Evolutionary conservation across 1,139 yeast species (phyloP).

Genomic region (Torulaspora globosa): DNA sequence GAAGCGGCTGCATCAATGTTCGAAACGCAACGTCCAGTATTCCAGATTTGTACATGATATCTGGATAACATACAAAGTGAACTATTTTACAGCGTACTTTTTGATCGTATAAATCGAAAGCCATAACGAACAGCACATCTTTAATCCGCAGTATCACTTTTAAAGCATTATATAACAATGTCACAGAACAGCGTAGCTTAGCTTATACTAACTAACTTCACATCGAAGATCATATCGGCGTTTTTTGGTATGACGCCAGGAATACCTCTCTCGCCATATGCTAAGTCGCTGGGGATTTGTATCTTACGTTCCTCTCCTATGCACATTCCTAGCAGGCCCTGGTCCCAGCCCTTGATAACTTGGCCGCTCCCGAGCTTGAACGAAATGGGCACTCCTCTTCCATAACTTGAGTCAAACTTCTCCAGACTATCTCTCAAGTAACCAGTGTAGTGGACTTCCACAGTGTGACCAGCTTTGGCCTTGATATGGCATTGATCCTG

Average conservation of each 20-base stretch:
- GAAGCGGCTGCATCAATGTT: constrained; percentile 1
- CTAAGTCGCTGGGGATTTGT: constrained; percentile 71
- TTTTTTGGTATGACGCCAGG: constrained; percentile 73
- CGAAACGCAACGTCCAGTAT: neutral
- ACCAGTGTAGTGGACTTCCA: constrained; percentile 75
- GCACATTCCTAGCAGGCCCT: constrained; percentile 76
- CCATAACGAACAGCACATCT: neutral
- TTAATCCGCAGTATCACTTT: neutral
- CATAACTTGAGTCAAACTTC: constrained; percentile 68
- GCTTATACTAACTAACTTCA: constrained; percentile 51
- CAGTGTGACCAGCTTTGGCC: constrained; percentile 59
- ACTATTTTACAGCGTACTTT: too few species aligned
- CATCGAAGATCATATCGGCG: constrained; percentile 59
- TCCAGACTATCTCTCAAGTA: constrained; percentile 56
- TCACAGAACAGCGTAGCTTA: neutral
- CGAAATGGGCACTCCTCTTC: constrained; percentile 60
- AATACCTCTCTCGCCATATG: constrained; percentile 71
- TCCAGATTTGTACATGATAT: neutral
- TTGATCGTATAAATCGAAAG: neutral
- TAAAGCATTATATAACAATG: neutral
- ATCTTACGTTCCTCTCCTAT: constrained; percentile 79
- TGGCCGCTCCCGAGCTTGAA: constrained; percentile 70
- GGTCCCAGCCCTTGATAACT: constrained; percentile 87
- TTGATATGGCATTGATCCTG: constrained; percentile 50
- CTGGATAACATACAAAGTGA: neutral